Evolutionary conservation across 1,284 basidiomycete species (phyloP), one percentile per base, ranked within the genome.

Genomic region (Rhodotorula sp.): DNA sequence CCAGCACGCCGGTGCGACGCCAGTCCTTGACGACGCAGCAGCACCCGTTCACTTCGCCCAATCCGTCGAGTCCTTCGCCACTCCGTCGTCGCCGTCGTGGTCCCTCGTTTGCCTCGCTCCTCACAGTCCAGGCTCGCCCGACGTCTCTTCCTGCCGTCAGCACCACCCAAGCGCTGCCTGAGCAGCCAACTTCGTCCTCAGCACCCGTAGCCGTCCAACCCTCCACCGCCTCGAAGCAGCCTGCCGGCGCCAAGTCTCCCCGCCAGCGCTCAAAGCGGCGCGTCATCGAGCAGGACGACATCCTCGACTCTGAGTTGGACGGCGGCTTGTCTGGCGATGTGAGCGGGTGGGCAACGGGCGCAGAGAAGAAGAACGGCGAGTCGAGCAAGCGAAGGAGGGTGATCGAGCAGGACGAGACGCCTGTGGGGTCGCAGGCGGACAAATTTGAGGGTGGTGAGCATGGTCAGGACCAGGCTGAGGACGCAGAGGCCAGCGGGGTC

Each of bases 341-440:
- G 9, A 44, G 39, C 3, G 39, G 7, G 11, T 17, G 39, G 13
- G 10, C 6, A 34, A 6, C 7, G 17, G 27, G 11, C 4, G 27
- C 9, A n/a, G 48, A 29, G 34, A 29, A 24, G 48, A 29, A 20
- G 48, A 32, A 20, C 29, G 15, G 30, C 13, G 34, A 22, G 48
- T 34, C 27, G 19, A 32, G 19, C 27, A 64, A 53, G 39, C 57
- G 57, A 19, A 48, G 63, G n/a, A 44, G 63, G 49, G 22, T 48
- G 57, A 64, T 64, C 32, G 49, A 59, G 63, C 63, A 64, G 27
- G 57, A 59, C 24, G 48, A 11, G 17, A 53, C 63, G 57, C 63
- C 39, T 49, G 29, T 4, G 2, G 22, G 36, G 22, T 32, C 55
- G 55, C 62, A 30, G n/a, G 47, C 6, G 22, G 32, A 52, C 19